Evolutionary conservation across 352 stramenopile species (phyloP).

Genomic region (Pythium dissimile): DNA sequence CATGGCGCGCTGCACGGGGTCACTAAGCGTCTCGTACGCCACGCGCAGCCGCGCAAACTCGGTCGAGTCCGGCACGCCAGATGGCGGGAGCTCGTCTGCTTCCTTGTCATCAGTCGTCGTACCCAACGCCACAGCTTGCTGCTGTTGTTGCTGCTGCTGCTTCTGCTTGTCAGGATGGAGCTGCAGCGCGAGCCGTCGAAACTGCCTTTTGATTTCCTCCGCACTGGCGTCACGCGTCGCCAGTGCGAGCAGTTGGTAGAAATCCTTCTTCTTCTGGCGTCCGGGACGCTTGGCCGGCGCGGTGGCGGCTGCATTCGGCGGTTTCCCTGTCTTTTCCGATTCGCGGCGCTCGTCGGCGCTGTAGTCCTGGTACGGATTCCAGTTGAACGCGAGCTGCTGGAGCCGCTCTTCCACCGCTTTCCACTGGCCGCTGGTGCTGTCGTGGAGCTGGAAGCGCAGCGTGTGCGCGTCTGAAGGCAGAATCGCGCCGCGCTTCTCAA

Average conservation of each 20-base stretch:
- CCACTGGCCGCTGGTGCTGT: conserved; percentile 61
- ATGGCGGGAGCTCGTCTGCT: not conserved
- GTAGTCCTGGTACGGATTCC: conserved; percentile 77
- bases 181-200: conserved; percentile 56
- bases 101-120: conserved; percentile 5
- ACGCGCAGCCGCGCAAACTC: conserved; percentile 65
- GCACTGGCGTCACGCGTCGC: conserved; percentile 22
- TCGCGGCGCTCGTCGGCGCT: conserved; percentile 20
- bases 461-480: conserved; percentile 55
- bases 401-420: conserved; percentile 54
- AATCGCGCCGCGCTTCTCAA: conserved; percentile 52
- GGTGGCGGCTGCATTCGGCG: not conserved
- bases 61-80: conserved; percentile 24
- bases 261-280: conserved; percentile 41
- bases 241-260: conserved; percentile 61
- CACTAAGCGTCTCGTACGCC: conserved; percentile 73
- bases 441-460: conserved; percentile 58
- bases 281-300: conserved; percentile 11
- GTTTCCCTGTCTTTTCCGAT: conserved; percentile 7
- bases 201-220: conserved; percentile 62
- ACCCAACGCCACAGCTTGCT: too few species aligned
- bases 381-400: conserved; percentile 50
- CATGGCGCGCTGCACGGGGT: conserved; percentile 41
- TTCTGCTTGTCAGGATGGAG: conserved; percentile 73
- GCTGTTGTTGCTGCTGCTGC: too few species aligned